These are phyloP conservation scores for Chrysochromulina parva DNA, from an alignment of 78 protist species.

Conservation along the genomic window DNA sequence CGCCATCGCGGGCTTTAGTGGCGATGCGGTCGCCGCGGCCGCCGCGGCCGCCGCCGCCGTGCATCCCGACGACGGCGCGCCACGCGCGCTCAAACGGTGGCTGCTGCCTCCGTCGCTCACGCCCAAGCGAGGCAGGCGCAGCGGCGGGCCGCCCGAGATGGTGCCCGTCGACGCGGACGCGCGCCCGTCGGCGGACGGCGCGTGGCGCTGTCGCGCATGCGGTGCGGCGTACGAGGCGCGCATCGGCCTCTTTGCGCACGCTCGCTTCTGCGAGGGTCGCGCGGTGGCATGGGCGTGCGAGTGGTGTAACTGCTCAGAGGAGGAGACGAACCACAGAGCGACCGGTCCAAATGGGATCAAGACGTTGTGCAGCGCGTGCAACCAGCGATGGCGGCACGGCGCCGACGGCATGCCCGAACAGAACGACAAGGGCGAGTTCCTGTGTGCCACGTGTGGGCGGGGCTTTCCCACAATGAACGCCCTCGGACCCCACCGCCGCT, in stretches of 20 bases:
- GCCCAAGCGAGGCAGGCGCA: too few relatives aligned
- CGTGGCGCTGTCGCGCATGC: background rate
- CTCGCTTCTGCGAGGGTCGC: background rate
- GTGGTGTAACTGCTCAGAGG: background rate
- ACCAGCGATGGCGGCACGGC: background rate
- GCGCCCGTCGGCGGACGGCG: background rate
- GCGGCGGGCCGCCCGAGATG: too few relatives aligned
- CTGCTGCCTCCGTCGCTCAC: too few relatives aligned
- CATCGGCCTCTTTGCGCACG: background rate
- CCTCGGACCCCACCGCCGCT: constrained; percentile 17
- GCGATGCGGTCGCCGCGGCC: too few relatives aligned
- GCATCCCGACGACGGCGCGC: too few relatives aligned
- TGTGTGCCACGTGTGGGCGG: background rate
- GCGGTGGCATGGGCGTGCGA: background rate
- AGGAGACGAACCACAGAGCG: background rate
- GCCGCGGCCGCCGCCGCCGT: too few relatives aligned
- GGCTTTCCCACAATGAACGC: background rate
- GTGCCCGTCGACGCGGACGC: too few relatives aligned
- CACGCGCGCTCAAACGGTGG: too few relatives aligned
- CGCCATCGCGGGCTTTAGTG: too few relatives aligned
- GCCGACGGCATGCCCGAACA: background rate
- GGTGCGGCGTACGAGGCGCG: background rate
- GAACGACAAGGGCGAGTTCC: background rate
- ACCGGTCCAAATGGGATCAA: background rate
- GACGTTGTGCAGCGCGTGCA: background rate